Base-by-base conservation (phyloP, 352 stramenopile species). In the Globisporangium cylindrosporum region DNA sequence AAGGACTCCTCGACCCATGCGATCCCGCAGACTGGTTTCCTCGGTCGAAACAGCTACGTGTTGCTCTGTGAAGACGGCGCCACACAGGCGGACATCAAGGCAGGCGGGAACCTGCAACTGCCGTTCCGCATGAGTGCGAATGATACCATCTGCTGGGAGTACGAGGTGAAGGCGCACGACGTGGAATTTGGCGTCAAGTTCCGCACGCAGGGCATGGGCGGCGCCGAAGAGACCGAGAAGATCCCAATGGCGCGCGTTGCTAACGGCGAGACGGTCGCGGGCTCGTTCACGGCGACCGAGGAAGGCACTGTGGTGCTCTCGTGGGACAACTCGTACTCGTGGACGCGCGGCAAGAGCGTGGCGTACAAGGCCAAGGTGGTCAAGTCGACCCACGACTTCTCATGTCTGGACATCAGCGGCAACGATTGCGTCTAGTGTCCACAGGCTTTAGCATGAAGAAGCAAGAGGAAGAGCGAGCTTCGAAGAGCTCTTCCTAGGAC, bases 311-410 rank as follows among this genome's bases (percentile, higher is more conserved):
- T 89, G 25, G 86, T 92, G 67, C 76, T 93, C 10, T 84, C 73
- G 15, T 93, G 83, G 83, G 83, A 92, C 68, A 91, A 93, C 48
- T 77, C 75, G 46, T 92, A 80, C 63, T 90, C 81, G 29, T 93
- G 85, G 85, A 77, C 82, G 20, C 81, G 85, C 9, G 74, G 73
- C 58, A 93, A 93, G 65, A 85, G 68, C 2, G 70, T 93, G 10
- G 84, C 83, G 41, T 92, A 93, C 78, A 93, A 92, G 64, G 81
- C 83, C 58, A 90, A 88, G 59, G 83, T 93, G 49, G 81, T 90
- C n/a, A 90, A 90, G 72, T 78, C 81, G 6, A 89, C 79, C 51
- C 80, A 92, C 70, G 85, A 91, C 67, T 90, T 90, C 63, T 89
- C 78, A 12, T 89, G 73, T 22, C 72, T 93, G 25, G 85, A 93